These are phyloP conservation scores for Coelastrella sp. DNA, from an alignment of 139 green algal genomes.

Conservation along the genomic window DNA sequence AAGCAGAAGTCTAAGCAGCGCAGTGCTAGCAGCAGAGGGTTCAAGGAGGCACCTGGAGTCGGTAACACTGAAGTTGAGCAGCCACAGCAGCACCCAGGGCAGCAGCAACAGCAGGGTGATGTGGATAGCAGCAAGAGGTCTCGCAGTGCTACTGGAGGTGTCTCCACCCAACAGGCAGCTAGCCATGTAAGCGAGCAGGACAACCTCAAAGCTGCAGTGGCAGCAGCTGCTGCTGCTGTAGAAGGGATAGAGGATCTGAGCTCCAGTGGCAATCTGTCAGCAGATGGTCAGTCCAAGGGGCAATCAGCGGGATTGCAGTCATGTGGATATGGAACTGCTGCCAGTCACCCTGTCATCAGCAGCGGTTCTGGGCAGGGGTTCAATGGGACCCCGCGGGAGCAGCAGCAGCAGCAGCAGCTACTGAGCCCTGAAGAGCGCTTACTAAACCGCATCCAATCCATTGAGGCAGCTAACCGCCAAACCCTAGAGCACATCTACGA, in stretches of 20 bases:
- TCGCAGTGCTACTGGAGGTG: background rate
- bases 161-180: too few relatives aligned
- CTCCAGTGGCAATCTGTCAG: too few relatives aligned
- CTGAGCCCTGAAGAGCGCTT: too few relatives aligned
- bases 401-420: too few relatives aligned
- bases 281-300: too few relatives aligned
- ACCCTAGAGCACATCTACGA: background rate
- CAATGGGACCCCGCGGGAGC: too few relatives aligned
- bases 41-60: background rate
- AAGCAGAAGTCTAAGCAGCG: background rate
- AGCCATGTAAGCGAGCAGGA: too few relatives aligned
- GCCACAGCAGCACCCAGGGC: background rate
- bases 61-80: background rate
- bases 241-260: too few relatives aligned
- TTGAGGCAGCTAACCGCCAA: background rate
- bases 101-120: constrained; percentile 3
- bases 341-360: background rate
- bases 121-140: background rate
- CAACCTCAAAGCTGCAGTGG: too few relatives aligned
- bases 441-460: background rate
- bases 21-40: too few relatives aligned
- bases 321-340: background rate
- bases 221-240: too few relatives aligned
- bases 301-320: too few relatives aligned
- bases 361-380: background rate